Evolutionary conservation across 441 rosid genomes (phyloP), one percentile per base, ranked within the genome.

Genomic region (Flueggea neowawraea): DNA sequence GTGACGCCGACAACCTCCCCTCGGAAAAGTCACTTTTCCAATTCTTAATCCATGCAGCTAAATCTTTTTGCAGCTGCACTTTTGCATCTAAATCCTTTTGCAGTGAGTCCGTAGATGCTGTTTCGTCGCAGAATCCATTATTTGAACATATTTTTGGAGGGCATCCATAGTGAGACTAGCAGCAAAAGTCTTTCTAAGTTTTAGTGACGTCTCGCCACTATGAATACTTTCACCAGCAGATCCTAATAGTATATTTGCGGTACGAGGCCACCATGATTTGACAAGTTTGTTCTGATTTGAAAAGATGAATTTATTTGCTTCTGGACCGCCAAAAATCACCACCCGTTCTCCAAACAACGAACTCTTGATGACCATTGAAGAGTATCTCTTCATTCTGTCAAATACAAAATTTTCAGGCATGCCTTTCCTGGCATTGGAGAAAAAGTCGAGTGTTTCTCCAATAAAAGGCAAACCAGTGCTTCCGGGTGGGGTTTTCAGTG

Each of bases 111-210:
- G 44, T 31, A 73, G n/a, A 7, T 75, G 74, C 4, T 63, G 60
- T 33, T 66, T 69, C 0, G 76, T 73, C 49, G 54, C 61, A 12
- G 67, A 51, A 54, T 80, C 80, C 64, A 73, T 76, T 5, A 61
- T 55, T 1, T 62, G 57, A 0, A 80, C 60, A 33, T 77, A 74
- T 48, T 59, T 67, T 14, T 68, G 67, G 15, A 80, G 70, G 1
- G 76, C 64, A 33, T 80, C 82, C 0, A 78, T 74, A 17, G 68
- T 74, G 32, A 80, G 57, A 17, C 73, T 59, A 16, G 69, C 69
- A 15, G 66, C 71, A 22, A 67, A 54, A 50, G 14, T 64, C 31
- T 55, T 62, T 3, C 81, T 59, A 55, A 67, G 48, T 64, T 67
- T 72, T 0, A 44, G 41, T 0, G 73, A 58, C 28, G 67, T 71